These are phyloP conservation scores for Colletotrichum sp. DNA, from an alignment of 2,329 filamentous ascomycete species.

Conservation along the genomic window DNA sequence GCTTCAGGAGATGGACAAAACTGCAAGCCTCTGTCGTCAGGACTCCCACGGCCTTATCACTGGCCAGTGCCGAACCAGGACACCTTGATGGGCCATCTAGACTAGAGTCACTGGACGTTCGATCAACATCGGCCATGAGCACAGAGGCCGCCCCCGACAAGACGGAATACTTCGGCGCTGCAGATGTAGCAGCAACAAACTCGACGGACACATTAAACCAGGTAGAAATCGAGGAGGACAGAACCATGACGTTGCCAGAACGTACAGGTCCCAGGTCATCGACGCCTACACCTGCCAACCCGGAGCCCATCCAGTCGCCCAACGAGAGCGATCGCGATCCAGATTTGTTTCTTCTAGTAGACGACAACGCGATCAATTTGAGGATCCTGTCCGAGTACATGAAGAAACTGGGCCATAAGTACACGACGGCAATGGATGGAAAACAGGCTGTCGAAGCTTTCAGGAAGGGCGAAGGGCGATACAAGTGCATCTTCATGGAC, in stretches of 20 bases:
- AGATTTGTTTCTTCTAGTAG: conserved; percentile 37
- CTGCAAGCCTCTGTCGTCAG: not conserved
- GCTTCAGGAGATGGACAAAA: conserved; percentile 28
- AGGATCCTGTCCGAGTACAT: conserved; percentile 37
- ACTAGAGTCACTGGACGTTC: not conserved
- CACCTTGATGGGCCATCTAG: not conserved
- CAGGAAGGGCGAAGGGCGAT: conserved; percentile 24
- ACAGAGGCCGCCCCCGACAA: not conserved
- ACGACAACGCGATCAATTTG: conserved; percentile 46
- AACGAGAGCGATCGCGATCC: not conserved
- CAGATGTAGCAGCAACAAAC: not conserved
- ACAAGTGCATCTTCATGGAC: conserved; percentile 45
- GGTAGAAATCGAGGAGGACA: not conserved
- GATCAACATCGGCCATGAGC: not conserved
- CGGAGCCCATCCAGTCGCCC: not conserved
- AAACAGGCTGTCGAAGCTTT: conserved; percentile 36
- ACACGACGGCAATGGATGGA: conserved; percentile 35
- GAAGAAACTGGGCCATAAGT: conserved; percentile 33
- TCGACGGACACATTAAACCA: not conserved
- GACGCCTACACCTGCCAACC: not conserved
- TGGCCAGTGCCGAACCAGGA: not conserved
- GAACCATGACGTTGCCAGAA: not conserved
- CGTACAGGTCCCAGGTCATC: not conserved
- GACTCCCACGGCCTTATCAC: not conserved
- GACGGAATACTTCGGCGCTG: not conserved